Conservation (phyloP, 306 rosid genomes). For the Herpetospermum pedunculosum region DNA sequence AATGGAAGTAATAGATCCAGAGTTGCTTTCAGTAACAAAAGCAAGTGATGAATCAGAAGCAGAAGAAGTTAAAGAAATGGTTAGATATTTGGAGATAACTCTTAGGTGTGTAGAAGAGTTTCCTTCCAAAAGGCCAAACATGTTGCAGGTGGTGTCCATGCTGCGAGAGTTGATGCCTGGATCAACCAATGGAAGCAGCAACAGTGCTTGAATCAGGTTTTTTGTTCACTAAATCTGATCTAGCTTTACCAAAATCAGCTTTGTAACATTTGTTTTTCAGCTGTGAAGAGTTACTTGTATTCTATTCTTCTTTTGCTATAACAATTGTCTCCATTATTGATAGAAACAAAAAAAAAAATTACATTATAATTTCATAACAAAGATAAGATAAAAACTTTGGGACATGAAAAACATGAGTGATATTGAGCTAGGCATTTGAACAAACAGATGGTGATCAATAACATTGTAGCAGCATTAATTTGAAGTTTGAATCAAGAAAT, state of each 20-base stretch:
- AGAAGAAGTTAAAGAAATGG: slow-evolving; percentile 84
- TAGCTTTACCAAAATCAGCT: slow-evolving; percentile 28
- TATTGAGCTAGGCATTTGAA: not conserved
- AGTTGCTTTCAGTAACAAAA: slow-evolving; percentile 47
- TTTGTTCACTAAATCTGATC: slow-evolving; percentile 18
- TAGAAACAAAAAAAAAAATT: not conserved
- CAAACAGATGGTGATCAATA: not conserved
- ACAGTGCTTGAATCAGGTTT: slow-evolving; percentile 41
- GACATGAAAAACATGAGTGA: not conserved
- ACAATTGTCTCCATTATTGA: not conserved
- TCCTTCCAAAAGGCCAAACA: slow-evolving; percentile 87
- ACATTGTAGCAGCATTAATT: not conserved
- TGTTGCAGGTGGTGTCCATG: slow-evolving; percentile 87
- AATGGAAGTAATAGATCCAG: slow-evolving; percentile 81
- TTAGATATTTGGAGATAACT: slow-evolving; percentile 60
- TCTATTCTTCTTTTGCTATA: slow-evolving; percentile 4
- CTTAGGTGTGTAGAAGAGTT: slow-evolving; percentile 74
- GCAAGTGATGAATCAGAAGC: slow-evolving; percentile 71
- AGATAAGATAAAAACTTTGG: not conserved
- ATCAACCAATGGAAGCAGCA: slow-evolving; percentile 70
- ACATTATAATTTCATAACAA: not conserved
- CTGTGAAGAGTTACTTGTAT: slow-evolving; percentile 26
- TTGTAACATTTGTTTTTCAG: slow-evolving; percentile 34
- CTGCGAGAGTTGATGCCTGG: slow-evolving; percentile 72
- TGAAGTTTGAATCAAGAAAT: not conserved